These are phyloP conservation scores for Fusarium chlamydosporum DNA, from an alignment of 2,329 filamentous ascomycete species.

Conservation along the genomic window DNA sequence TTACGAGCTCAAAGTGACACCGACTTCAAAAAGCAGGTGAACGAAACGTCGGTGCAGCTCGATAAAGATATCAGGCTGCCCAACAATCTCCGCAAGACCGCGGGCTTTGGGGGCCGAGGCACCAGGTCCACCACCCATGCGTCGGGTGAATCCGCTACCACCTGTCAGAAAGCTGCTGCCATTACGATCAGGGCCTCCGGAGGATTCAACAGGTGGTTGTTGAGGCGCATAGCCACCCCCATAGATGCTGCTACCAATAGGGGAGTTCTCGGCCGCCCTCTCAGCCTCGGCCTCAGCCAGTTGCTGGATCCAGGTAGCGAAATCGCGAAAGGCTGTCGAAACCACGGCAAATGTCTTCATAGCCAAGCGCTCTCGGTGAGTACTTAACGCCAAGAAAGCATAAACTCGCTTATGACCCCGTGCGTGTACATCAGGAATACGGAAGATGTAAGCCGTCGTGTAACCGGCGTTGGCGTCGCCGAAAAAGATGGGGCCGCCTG, in stretches of 20 bases:
- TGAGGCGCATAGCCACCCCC: constrained; percentile 53
- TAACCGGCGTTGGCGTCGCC: constrained; percentile 75
- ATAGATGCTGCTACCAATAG: constrained; percentile 58
- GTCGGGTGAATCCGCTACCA: constrained; percentile 69
- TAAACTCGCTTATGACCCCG: constrained; percentile 78
- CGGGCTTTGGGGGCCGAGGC: constrained; percentile 70
- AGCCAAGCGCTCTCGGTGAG: constrained; percentile 73
- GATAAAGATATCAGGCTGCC: constrained; percentile 77
- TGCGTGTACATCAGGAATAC: constrained; percentile 76
- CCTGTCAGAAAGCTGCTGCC: constrained; percentile 71
- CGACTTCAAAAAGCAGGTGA: constrained; percentile 71
- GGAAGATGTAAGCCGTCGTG: constrained; percentile 79
- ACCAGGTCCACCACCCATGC: constrained; percentile 70
- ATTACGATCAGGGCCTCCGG: constrained; percentile 56
- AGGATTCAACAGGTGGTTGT: constrained; percentile 51
- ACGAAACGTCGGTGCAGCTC: constrained; percentile 76
- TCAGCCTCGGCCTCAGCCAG: constrained; percentile 75
- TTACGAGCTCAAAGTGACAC: constrained; percentile 67
- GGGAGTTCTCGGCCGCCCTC: constrained; percentile 63
- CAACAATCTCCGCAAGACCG: constrained; percentile 75
- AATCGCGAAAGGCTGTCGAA: constrained; percentile 72
- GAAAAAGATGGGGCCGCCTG: constrained; percentile 77
- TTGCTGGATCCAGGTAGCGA: constrained; percentile 75
- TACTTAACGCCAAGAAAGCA: constrained; percentile 75
- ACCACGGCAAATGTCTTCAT: constrained; percentile 77